Evolutionary conservation across 2,329 filamentous ascomycete species (phyloP).

Genomic region (Massarina eburnea): DNA sequence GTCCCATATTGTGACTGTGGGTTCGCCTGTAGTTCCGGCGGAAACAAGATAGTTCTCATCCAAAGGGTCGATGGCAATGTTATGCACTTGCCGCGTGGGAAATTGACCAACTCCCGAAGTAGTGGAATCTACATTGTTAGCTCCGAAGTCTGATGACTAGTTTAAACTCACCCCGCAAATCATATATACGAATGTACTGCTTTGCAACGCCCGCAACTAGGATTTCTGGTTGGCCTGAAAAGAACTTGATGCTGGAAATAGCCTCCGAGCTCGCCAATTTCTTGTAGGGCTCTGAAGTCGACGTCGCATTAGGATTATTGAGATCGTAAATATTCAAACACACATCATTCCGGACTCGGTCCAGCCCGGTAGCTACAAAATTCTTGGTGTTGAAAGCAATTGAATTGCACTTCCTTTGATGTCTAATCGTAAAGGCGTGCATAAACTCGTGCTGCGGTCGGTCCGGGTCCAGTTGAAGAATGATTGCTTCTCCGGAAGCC

Average conservation of each 20-base stretch:
- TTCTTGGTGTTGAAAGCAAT: constrained; percentile 75
- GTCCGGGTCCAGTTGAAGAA: constrained; percentile 72
- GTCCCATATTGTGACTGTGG: constrained; percentile 77
- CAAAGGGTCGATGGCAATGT: constrained; percentile 74
- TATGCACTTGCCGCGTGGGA: constrained; percentile 63
- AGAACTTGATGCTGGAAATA: constrained; percentile 83
- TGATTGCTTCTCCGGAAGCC: constrained; percentile 71
- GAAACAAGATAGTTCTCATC: constrained; percentile 86
- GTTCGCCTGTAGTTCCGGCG: constrained; percentile 70
- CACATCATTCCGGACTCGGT: constrained; percentile 78
- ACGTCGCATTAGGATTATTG: constrained; percentile 56
- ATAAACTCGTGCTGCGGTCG: constrained; percentile 45
- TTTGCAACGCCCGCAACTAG: constrained; percentile 75
- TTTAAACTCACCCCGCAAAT: constrained; percentile 66
- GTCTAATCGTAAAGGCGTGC: constrained; percentile 71
- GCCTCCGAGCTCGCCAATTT: constrained; percentile 65
- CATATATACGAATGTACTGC: constrained; percentile 74
- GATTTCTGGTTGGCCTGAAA: constrained; percentile 73
- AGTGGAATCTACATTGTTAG: constrained; percentile 34
- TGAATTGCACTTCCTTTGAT: constrained; percentile 76
- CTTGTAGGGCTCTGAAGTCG: constrained; percentile 55
- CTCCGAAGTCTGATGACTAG: constrained; percentile 30
- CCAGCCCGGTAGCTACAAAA: constrained; percentile 74
- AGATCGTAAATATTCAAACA: constrained; percentile 84
- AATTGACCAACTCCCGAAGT: constrained; percentile 52